These are phyloP conservation scores for Apiospora saccharicola DNA, from an alignment of 2,329 filamentous ascomycete species.

Conservation along the genomic window DNA sequence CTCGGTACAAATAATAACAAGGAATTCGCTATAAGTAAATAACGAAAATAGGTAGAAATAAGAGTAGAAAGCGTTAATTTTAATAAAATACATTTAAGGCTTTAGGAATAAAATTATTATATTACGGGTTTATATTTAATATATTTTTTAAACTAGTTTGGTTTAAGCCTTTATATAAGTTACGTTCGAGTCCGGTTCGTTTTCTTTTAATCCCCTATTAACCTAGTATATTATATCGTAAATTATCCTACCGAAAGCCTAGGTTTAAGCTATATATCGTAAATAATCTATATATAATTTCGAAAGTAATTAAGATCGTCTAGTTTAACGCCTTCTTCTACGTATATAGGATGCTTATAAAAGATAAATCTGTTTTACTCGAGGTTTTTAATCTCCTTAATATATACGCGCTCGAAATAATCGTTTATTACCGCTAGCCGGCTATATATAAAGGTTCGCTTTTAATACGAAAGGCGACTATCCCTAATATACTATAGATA, in stretches of 20 bases:
- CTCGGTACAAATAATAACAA: not conserved
- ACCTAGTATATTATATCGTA: conserved; percentile 5
- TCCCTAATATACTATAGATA: conserved; percentile 34
- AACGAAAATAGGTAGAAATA: not conserved
- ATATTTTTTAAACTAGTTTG: not conserved
- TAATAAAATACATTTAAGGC: not conserved
- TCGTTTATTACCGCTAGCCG: conserved; percentile 32
- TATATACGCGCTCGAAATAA: conserved; percentile 35
- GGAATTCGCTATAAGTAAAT: not conserved
- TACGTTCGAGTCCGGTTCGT: not conserved
- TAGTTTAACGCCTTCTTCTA: conserved; percentile 30
- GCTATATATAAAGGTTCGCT: conserved; percentile 30
- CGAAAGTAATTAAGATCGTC: conserved; percentile 31
- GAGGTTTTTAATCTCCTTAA: conserved; percentile 30
- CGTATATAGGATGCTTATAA: conserved; percentile 31
- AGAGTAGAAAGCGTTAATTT: not conserved
- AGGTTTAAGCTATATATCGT: conserved; percentile 28
- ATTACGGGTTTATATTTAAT: not conserved
- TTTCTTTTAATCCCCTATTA: not conserved
- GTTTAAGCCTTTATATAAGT: not conserved
- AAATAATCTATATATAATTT: conserved; percentile 30
- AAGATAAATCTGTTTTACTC: conserved; percentile 29
- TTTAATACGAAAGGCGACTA: conserved; percentile 27
- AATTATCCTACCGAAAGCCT: not conserved
- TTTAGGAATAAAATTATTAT: not conserved